Conservation (phyloP, 352 stramenopile genomes). For the Phytopythium litorale region DNA sequence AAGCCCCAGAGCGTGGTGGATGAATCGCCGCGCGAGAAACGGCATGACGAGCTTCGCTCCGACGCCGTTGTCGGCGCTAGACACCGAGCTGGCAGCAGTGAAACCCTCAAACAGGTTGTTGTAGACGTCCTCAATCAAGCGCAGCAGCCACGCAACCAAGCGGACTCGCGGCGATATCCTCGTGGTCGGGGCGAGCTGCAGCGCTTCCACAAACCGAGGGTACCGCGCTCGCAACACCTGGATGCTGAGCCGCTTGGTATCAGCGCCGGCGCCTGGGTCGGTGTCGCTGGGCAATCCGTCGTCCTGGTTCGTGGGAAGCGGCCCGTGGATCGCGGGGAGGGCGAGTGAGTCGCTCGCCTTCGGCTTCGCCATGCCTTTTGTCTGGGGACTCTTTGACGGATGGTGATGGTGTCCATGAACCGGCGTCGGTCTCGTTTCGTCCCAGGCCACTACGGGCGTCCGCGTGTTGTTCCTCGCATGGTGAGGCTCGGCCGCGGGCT, state of each 20-base stretch:
- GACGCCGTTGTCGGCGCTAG: background rate
- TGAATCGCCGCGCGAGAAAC: slow-evolving; percentile 44
- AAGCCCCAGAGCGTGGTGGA: slow-evolving; percentile 51
- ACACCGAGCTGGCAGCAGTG: background rate
- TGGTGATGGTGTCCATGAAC: background rate
- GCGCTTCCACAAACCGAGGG: slow-evolving; percentile 38
- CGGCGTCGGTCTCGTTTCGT: background rate
- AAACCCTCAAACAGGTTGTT: slow-evolving; percentile 31
- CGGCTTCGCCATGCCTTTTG: background rate
- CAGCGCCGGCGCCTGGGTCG: slow-evolving; percentile 1
- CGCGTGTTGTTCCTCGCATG: background rate
- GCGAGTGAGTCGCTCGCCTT: background rate
- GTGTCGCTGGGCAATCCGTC: background rate
- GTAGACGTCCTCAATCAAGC: slow-evolving; percentile 63
- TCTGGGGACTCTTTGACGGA: background rate
- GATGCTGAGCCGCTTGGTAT: slow-evolving; percentile 13
- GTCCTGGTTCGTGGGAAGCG: slow-evolving; percentile 9
- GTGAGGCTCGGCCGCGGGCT: background rate
- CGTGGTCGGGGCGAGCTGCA: slow-evolving; percentile 13
- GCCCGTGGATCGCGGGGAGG: background rate
- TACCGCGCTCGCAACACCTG: slow-evolving; percentile 43
- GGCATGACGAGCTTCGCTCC: slow-evolving; percentile 42
- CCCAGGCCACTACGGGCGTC: background rate
- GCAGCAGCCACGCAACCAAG: slow-evolving; percentile 59
- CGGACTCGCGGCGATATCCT: slow-evolving; percentile 29